Base-by-base conservation (phyloP, 805 yeast genomes). In the Ogataea philodendri region DNA sequence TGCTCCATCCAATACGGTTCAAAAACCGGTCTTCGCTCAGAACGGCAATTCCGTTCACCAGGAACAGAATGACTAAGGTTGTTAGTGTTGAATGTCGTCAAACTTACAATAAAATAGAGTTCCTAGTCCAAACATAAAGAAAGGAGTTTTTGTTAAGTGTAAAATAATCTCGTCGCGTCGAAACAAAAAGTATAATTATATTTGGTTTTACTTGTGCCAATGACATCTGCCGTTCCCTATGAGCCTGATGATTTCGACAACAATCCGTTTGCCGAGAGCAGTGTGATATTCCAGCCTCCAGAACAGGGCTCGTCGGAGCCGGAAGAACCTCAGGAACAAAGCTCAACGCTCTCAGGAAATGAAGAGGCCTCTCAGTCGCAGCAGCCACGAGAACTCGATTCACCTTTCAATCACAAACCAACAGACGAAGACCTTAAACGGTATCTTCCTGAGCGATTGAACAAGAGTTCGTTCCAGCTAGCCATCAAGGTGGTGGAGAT, bases 1-100 rank as follows among this genome's bases (percentile, higher is more conserved):
- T 39, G 30, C 63, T 49, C 62, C 65, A 63, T 60, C 60, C 83
- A 52, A 60, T 74, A 11, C 64, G 40, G 22, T 57, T 74, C 40
- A 76, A 63, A 46, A 76, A 76, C 33, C 83, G 52, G 51, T 76
- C 83, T 47, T 76, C 83, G 39, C 79, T 72, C 26, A 76, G 62
- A 15, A 76, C 74, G 0, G 82, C 82, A 11, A 76, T 64, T 0
- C 78, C 78, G 48, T 76, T 76, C 23, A 75, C 67, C 30, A 70
- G 46, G 31, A 76, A 66, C n/a, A 76, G 58, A 15, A 69, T 60
- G 37, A 74, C 68, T 62, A 33, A n/a, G 11, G n/a, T 4, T 30
- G 53, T 52, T 48, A 45, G 51, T 36, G 35, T 9, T 15, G 7
- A 20, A 15, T 3, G 18, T 5, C 3, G 22, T 10, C 15, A 8